These are phyloP conservation scores for Trapa incisa DNA, from an alignment of 345 rosid genomes.

Conservation along the genomic window DNA sequence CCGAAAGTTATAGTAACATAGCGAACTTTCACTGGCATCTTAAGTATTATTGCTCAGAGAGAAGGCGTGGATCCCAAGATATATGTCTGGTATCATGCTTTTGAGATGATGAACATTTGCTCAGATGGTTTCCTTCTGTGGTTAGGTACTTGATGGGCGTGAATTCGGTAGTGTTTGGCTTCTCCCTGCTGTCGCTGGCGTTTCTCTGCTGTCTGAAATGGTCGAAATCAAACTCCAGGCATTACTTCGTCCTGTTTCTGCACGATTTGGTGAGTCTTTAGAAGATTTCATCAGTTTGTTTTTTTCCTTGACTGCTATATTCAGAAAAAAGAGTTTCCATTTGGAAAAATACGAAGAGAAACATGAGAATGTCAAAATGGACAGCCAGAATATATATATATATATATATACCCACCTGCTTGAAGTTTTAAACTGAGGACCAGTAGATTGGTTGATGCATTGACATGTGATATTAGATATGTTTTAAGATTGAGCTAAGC, in stretches of 20 bases:
- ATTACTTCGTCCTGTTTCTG: constrained; percentile 22
- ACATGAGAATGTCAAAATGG: too few species aligned
- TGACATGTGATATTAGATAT: too few species aligned
- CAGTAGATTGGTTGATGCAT: too few species aligned
- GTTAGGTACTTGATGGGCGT: constrained; percentile 39
- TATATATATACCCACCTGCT: too few species aligned
- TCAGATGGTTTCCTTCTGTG: not conserved
- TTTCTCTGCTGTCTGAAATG: constrained; percentile 17
- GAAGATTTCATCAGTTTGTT: not conserved
- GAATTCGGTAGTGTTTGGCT: constrained; percentile 22
- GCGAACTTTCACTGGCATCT: not conserved
- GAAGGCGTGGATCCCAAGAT: not conserved
- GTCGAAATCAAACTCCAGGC: constrained; percentile 11
- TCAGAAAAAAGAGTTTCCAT: too few species aligned
- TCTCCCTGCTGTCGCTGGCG: constrained; percentile 32
- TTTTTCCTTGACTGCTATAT: not conserved
- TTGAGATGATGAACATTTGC: not conserved
- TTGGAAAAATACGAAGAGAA: too few species aligned
- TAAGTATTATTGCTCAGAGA: not conserved
- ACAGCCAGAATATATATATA: too few species aligned
- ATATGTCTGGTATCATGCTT: not conserved
- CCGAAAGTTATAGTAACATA: not conserved
- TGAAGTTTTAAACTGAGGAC: too few species aligned
- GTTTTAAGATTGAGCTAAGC: too few species aligned
- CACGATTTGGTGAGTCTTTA: constrained; percentile 39